phyloP scores from a whole-genome alignment of 2,329 filamentous ascomycete species.

The Beauveria varroae region DNA sequence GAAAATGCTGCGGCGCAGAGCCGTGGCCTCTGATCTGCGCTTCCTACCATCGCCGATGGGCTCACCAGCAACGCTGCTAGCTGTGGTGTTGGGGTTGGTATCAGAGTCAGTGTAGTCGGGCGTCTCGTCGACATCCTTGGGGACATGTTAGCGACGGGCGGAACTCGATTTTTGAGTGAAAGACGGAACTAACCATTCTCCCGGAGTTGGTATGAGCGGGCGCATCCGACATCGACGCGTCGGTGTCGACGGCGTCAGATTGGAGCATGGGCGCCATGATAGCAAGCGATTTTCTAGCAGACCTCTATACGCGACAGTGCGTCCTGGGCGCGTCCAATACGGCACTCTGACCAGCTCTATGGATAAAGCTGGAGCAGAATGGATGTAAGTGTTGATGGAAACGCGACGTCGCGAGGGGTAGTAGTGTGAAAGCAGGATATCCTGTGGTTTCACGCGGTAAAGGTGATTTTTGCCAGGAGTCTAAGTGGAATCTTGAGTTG shows the following conservation, averaged over 20 bases:
- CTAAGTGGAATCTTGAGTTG: constrained; percentile 27
- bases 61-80: constrained; percentile 82
- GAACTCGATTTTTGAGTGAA: neutral
- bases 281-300: constrained; percentile 20
- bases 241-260: constrained; percentile 46
- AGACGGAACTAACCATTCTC: constrained; percentile 40
- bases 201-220: constrained; percentile 38
- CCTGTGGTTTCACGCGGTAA: neutral
- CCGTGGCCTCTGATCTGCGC: constrained; percentile 77
- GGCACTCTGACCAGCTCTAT: constrained; percentile 6
- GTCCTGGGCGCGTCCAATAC: constrained; percentile 38
- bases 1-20: constrained; percentile 84
- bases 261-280: constrained; percentile 49
- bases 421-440: neutral
- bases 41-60: constrained; percentile 67
- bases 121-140: constrained; percentile 55
- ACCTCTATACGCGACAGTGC: constrained; percentile 47
- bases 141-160: neutral
- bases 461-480: constrained; percentile 10
- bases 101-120: constrained; percentile 61
- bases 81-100: constrained; percentile 61
- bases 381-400: neutral
- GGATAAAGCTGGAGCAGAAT: neutral
- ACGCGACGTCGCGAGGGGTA: constrained; percentile 1
- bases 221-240: constrained; percentile 57